Conservation (phyloP, 177 flowering plant species). For the Tripterygium wilfordii region DNA sequence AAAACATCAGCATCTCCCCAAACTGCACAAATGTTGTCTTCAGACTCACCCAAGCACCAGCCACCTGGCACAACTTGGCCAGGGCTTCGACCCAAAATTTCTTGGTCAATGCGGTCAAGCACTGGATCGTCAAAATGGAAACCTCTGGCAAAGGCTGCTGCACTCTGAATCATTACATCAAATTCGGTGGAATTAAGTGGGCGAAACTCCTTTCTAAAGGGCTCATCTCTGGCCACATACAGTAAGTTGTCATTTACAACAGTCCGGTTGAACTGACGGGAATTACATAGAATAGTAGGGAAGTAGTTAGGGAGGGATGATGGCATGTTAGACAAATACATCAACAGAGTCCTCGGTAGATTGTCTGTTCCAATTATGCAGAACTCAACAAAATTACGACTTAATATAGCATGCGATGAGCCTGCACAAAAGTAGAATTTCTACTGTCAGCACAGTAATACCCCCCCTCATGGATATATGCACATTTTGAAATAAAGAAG, state of each 20-base stretch:
- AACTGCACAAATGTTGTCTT: conserved; percentile 40
- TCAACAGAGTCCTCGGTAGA: conserved; percentile 76
- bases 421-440: conserved; percentile 47
- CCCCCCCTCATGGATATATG: no score
- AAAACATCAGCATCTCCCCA: conserved; percentile 84
- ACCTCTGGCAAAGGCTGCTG: conserved; percentile 73
- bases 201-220: conserved; percentile 26
- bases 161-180: conserved; percentile 53
- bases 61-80: conserved; percentile 75
- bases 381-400: conserved; percentile 70
- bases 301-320: conserved; percentile 67
- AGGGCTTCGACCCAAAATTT: conserved; percentile 44
- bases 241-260: conserved; percentile 62
- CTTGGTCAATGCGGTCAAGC: conserved; percentile 73
- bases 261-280: conserved; percentile 59
- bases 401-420: conserved; percentile 52
- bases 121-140: conserved; percentile 47
- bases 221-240: conserved; percentile 33
- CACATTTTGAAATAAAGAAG: no score
- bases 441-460: no score
- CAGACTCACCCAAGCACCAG: conserved; percentile 79
- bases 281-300: conserved; percentile 76
- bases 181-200: conserved; percentile 43
- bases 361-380: conserved; percentile 86
- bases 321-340: conserved; percentile 82